Conservation (phyloP, 129 eudicot genomes). For the Flaveria trinervia region DNA sequence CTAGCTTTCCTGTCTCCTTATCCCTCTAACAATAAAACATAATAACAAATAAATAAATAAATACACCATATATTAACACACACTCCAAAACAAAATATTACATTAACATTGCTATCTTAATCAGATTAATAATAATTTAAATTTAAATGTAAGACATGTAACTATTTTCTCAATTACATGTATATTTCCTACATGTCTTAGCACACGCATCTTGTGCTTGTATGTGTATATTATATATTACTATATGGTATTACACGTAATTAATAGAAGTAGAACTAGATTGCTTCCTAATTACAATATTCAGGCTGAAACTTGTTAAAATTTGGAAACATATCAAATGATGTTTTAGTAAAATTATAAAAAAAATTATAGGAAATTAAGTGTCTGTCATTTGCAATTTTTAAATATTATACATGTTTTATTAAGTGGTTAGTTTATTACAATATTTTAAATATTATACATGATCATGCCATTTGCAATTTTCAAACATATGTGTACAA, state of each 20-base stretch:
- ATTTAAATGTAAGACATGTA: not conserved
- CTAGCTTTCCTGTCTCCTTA: slow-evolving; percentile 21
- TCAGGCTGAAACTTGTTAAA: no score
- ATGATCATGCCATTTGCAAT: no score
- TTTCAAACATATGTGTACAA: not conserved
- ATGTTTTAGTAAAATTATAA: no score
- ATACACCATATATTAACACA: not conserved
- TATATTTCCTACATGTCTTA: no score
- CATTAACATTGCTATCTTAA: not conserved
- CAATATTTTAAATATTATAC: no score
- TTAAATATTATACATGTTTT: no score
- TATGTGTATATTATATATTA: not conserved
- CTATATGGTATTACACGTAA: not conserved
- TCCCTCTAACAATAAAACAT: not conserved
- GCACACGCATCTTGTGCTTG: no score
- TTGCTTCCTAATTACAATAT: not conserved
- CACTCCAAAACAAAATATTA: not conserved
- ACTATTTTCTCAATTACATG: no score
- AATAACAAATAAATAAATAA: not conserved
- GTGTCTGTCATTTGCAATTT: no score
- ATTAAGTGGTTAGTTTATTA: no score
- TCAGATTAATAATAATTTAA: not conserved
- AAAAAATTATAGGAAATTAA: no score
- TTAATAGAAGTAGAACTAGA: not conserved
- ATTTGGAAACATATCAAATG: no score